Evolutionary conservation across 2,329 filamentous ascomycete genomes (phyloP), one percentile per base, ranked within the genome.

Genomic region (Juglanconis sp.): DNA sequence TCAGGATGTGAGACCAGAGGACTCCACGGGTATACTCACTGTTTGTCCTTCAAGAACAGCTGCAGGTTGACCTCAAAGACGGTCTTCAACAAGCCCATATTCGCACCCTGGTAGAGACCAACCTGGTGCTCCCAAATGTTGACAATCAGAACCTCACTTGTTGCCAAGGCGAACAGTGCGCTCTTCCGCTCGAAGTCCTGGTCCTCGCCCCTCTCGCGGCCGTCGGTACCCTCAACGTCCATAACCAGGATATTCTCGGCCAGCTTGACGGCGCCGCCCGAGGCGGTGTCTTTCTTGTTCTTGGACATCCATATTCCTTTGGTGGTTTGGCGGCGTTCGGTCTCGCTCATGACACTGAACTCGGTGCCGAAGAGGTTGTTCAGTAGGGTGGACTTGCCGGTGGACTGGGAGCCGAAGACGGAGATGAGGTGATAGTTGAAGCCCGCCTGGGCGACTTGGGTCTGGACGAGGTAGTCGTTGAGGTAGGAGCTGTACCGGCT

Each of bases 51-150:
- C 68, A 98, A 81, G 76, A 99, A 99, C 34, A 99, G 81, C 76
- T 98, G 94, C 72, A 99, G 75, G 73, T 99, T 99, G 74, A 99
- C 95, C 78, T 99, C 95, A 69, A 99, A 99, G 4, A 99, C 95
- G 0, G 96, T 99, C 83, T 99, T 99, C 70, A 99, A 81, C 69
- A 99, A 77, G 8, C 95, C 95, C 95, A 99, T 99, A 75, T 99
- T 99, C 68, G 95, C 95, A 60, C 95, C 95, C 77, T 99, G 94
- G 73, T 99, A 99, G 74, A 99, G 76, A 52, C 95, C 95, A 64
- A 99, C 95, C 76, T 99, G 95, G 75, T 97, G 94, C 77, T 99
- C 95, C 95, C 95, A 99, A 67, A 99, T 96, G 73, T 99, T 99
- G 75, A 99, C 90, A 71, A 99, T 96, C 68, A 99, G 82, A 56